These are phyloP conservation scores for Thielaviopsis ethacetica DNA, from an alignment of 2,329 filamentous ascomycete genomes.

Conservation along the genomic window DNA sequence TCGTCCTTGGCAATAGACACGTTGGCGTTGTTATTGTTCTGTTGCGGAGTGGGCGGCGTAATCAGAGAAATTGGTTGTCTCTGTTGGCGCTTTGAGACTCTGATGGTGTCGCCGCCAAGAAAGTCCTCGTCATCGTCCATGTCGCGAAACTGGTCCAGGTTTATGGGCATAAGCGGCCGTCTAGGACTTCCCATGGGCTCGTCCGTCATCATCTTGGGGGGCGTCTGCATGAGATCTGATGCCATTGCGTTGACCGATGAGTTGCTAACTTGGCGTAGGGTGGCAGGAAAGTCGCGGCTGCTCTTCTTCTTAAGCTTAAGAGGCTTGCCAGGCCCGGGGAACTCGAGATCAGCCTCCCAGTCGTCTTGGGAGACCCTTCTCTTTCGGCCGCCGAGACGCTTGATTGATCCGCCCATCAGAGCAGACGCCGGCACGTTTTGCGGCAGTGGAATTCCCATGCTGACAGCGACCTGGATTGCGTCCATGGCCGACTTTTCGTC, in stretches of 20 bases:
- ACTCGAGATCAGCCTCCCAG: conserved; percentile 64
- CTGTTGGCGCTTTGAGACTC: conserved; percentile 43
- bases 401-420: conserved; percentile 82
- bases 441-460: conserved; percentile 82
- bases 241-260: conserved; percentile 38
- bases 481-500: conserved; percentile 72
- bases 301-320: conserved; percentile 51
- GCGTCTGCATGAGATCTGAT: conserved; percentile 23
- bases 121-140: conserved; percentile 39
- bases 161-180: conserved; percentile 22
- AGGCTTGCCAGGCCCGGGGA: conserved; percentile 41
- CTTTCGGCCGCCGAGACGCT: conserved; percentile 63
- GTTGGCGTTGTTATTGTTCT: conserved; percentile 14
- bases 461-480: conserved; percentile 73
- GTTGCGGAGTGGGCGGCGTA: conserved; percentile 38
- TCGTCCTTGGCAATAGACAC: conserved; percentile 21
- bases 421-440: conserved; percentile 76
- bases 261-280: conserved; percentile 48
- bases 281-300: conserved; percentile 47
- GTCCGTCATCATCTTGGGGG: conserved; percentile 16
- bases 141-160: conserved; percentile 49
- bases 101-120: conserved; percentile 54
- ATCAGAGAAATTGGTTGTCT: conserved; percentile 36
- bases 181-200: conserved; percentile 1
- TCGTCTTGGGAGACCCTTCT: conserved; percentile 62